Evolutionary conservation across 2,329 filamentous ascomycete species (phyloP).

Genomic region (Ophiostoma quercus): DNA sequence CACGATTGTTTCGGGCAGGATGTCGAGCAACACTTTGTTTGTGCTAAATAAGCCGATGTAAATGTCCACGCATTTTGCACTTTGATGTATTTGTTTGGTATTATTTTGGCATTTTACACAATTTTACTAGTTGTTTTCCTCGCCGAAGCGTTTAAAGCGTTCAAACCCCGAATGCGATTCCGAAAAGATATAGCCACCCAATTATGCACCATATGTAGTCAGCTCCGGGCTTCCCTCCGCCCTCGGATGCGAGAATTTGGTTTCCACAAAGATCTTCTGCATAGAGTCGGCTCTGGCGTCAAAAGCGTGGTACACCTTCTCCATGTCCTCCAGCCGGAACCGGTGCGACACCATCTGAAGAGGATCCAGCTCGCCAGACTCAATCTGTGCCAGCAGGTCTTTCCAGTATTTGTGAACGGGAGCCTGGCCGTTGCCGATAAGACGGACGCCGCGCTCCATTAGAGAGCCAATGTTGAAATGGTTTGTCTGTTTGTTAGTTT

Average conservation of each 20-base stretch:
- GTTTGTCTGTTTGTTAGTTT: conserved; percentile 51
- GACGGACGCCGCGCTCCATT: conserved; percentile 80
- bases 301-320: conserved; percentile 60
- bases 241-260: conserved; percentile 44
- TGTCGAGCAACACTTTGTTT: not conserved
- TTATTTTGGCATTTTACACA: not conserved
- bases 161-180: too few relatives aligned
- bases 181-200: not conserved
- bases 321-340: conserved; percentile 66
- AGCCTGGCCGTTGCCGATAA: conserved; percentile 62
- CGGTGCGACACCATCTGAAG: conserved; percentile 77
- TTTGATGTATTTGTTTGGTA: not conserved
- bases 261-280: conserved; percentile 73
- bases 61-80: not conserved
- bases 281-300: conserved; percentile 60
- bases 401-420: conserved; percentile 84
- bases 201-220: not conserved
- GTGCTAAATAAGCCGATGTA: not conserved
- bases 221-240: not conserved
- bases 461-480: conserved; percentile 78
- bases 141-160: too few relatives aligned
- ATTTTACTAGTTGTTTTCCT: not conserved
- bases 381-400: conserved; percentile 63
- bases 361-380: conserved; percentile 64
- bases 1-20: not conserved